Evolutionary conservation across 257 asterid species (phyloP).

Genomic region (Solanum etuberosum): DNA sequence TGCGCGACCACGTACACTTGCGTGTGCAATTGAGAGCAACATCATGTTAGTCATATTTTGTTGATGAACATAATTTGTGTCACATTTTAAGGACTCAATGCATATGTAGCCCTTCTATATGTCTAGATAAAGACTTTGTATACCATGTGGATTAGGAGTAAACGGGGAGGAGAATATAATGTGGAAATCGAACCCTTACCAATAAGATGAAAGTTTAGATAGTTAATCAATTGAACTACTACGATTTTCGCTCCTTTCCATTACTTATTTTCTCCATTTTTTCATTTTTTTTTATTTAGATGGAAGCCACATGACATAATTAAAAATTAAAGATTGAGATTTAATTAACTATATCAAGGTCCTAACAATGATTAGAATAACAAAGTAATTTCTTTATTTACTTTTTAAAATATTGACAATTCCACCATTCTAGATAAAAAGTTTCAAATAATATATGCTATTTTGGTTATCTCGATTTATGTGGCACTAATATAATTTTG

Average conservation of each 20-base stretch:
- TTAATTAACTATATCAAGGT: not conserved
- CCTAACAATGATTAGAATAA: not conserved
- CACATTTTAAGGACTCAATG: not conserved
- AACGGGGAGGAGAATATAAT: not conserved
- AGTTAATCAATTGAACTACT: too few species aligned
- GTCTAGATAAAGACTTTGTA: too few species aligned
- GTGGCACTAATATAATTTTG: not conserved
- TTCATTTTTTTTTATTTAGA: too few species aligned
- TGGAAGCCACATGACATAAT: not conserved
- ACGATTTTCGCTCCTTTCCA: not conserved
- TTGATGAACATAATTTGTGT: not conserved
- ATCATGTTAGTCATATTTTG: not conserved
- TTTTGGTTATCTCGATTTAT: not conserved
- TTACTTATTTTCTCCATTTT: not conserved
- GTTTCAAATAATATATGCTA: not conserved
- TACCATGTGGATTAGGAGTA: not conserved
- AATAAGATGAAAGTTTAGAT: too few species aligned
- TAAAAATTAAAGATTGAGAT: not conserved
- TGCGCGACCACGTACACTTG: too few species aligned
- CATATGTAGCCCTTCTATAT: too few species aligned
- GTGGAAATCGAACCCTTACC: not conserved
- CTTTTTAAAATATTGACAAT: too few species aligned
- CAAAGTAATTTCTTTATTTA: too few species aligned
- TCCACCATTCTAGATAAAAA: not conserved
- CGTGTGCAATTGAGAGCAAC: too few species aligned